Base-by-base conservation (phyloP, 345 rosid genomes). In the Geranium rotundifolium region DNA sequence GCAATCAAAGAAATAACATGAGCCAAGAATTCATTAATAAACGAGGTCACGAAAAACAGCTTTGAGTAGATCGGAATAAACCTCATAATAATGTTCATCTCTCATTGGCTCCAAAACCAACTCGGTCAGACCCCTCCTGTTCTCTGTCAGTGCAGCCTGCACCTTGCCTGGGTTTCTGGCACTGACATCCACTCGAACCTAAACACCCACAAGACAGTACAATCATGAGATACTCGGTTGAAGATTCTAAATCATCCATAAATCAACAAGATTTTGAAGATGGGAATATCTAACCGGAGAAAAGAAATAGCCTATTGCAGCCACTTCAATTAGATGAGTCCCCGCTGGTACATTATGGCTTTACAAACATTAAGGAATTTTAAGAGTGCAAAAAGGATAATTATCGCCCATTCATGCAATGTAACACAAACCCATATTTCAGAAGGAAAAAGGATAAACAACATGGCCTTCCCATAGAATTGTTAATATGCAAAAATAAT, bases 101-200 rank as follows among this genome's bases (percentile, higher is more conserved):
- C 79, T 79, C 66, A 88, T 54, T 41, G 99, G 99, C 74, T 93
- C 97, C 52, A 90, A 79, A 65, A 88, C 86, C 73, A 90, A 72
- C 79, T 93, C 99, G 75, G 68, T 81, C 70, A 93, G 81, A 76
- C 84, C 76, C 78, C 87, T 88, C 65, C 97, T 81, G 80, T 71
- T 93, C 73, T 93, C 99, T 14, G 99, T 93, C 76, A 90, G 74
- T 59, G 96, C 90, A 68, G 95, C 96, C 76, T 88, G 97, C 65
- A 93, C 90, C 77, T 87, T 88, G 62, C 99, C 97, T 5, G 82
- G 89, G 70, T 90, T 85, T 76, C 97, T 81, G 71, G 97, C 90
- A 61, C 99, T 93, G 71, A 90, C 97, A 85, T 93, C 99, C 64
- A 93, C 91, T 73, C 97, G 82, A 37, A 93, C 96, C 99, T 93